A percentile compares a stretch with the other conserved stretches of the same genome.
phyloP scores from a whole-genome alignment of 495 filamentous ascomycete genomes.

The Annulohypoxylon moriforme region DNA sequence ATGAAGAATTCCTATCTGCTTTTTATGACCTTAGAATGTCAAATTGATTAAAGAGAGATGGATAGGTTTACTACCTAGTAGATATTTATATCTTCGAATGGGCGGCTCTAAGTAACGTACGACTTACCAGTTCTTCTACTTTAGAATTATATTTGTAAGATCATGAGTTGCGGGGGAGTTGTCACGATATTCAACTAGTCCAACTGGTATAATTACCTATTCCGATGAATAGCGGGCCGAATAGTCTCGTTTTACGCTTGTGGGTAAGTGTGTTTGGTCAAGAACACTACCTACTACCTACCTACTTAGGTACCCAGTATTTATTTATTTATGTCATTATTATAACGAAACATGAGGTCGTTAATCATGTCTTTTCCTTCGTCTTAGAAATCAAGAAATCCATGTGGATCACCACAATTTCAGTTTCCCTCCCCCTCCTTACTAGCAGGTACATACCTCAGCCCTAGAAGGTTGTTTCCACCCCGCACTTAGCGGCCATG shows the following conservation, averaged over 20 bases:
- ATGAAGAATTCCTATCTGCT: not conserved
- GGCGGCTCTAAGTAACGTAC: not conserved
- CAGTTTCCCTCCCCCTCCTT: not conserved
- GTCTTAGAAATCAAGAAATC: no score
- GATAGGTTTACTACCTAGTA: not conserved
- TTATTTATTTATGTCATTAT: not conserved
- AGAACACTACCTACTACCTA: not conserved
- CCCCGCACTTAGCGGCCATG: not conserved
- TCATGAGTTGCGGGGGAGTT: conserved; percentile 13
- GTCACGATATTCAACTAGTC: conserved; percentile 29
- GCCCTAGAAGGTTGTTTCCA: not conserved
- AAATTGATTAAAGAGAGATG: not conserved
- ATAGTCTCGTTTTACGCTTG: conserved; percentile 26
- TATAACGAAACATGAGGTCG: not conserved
- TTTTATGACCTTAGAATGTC: not conserved
- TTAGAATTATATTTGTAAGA: not conserved
- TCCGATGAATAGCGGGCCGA: conserved; percentile 20
- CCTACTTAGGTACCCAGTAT: not conserved
- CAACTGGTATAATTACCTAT: conserved; percentile 40
- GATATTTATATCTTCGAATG: not conserved
- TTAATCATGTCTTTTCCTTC: no score
- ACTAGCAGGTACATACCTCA: no score
- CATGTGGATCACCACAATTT: no score
- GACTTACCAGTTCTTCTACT: not conserved
- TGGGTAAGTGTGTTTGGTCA: conserved; percentile 4